Percentiles rank a stretch among this genome's conserved stretches.
These are phyloP conservation scores for Lipomyces sp. DNA, from an alignment of 805 yeast species.

Conservation along the genomic window DNA sequence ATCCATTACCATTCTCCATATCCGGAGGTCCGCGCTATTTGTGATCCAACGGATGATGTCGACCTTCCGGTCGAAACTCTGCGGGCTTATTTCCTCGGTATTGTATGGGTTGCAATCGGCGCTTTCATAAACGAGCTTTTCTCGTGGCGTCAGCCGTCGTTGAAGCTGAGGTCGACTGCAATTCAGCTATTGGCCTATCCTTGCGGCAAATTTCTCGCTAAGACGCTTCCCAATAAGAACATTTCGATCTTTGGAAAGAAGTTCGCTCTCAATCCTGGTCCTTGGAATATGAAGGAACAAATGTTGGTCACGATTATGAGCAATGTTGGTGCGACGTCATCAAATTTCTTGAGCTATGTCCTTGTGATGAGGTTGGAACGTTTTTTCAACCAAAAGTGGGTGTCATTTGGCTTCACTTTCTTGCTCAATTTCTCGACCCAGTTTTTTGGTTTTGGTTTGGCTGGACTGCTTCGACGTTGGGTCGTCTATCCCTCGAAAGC, in stretches of 20 bases:
- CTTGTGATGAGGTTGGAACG: slow-evolving; percentile 39
- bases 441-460: slow-evolving; percentile 63
- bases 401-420: slow-evolving; percentile 52
- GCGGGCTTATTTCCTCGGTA: slow-evolving; percentile 51
- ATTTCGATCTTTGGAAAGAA: slow-evolving; percentile 36
- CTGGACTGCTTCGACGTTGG: slow-evolving; percentile 55
- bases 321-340: slow-evolving; percentile 10
- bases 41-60: slow-evolving; percentile 53
- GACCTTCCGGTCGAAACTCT: slow-evolving; percentile 47
- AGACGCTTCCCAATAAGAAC: slow-evolving; percentile 13
- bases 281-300: slow-evolving; percentile 58
- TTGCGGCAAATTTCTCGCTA: slow-evolving; percentile 44
- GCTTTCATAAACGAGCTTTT: slow-evolving; percentile 53
- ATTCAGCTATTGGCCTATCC: slow-evolving; percentile 67
- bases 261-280: slow-evolving; percentile 53
- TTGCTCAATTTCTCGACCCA: slow-evolving; percentile 54
- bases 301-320: slow-evolving; percentile 50
- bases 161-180: slow-evolving; percentile 55
- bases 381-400: slow-evolving; percentile 32
- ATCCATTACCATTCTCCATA: slow-evolving; percentile 42
- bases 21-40: slow-evolving; percentile 63
- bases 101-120: slow-evolving; percentile 54
- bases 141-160: slow-evolving; percentile 56
- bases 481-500: slow-evolving; percentile 61
- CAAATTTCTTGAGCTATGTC: slow-evolving; percentile 6